Evolutionary conservation across 2,329 filamentous ascomycete species (phyloP), one percentile per base, ranked within the genome.

Genomic region (Arthroderma sp.): DNA sequence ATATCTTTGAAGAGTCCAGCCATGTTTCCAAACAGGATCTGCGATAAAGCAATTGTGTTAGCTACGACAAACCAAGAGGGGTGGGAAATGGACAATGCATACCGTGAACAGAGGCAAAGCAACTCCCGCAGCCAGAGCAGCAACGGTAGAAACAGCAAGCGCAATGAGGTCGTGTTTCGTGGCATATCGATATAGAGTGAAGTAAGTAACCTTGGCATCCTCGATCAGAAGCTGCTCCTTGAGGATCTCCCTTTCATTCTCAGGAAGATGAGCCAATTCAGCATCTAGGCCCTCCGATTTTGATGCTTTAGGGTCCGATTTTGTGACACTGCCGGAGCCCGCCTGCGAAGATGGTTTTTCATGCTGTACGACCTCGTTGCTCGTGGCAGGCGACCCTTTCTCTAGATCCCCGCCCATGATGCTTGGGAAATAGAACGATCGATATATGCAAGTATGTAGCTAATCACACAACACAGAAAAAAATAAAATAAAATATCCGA

Each of bases 71-170:
- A 34, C 32, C 8, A 34, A 34, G 32, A 37, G 3, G 10, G 5
- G 43, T 6, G 36, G 10, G 42, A 27, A 33, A 45, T 54, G 40
- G 54, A 42, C 11, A 30, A 42, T 38, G 42, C 61, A 40, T 52
- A 86, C 73, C 0, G 85, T 89, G 78, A 91, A 89, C 27, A 87
- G 66, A 4, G 86, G 86, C 49, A 89, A 63, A 5, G 82, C 80
- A 45, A 83, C 83, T 48, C 86, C 85, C 11, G 78, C 81, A 31
- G 72, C 78, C 51, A 88, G 83, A 51, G 83, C 74, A 46, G 75
- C 76, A 44, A 89, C 54, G 29, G 69, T 58, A 42, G 80, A 75
- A 44, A 85, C 62, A 34, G 62, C 54, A 36, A 86, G 72, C 56
- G 87, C 77, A 49, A 79, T 51, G 10, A 80, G 56, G 56, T 88